Conservation (phyloP, 441 rosid species). For the Pelargonium citronellum region DNA sequence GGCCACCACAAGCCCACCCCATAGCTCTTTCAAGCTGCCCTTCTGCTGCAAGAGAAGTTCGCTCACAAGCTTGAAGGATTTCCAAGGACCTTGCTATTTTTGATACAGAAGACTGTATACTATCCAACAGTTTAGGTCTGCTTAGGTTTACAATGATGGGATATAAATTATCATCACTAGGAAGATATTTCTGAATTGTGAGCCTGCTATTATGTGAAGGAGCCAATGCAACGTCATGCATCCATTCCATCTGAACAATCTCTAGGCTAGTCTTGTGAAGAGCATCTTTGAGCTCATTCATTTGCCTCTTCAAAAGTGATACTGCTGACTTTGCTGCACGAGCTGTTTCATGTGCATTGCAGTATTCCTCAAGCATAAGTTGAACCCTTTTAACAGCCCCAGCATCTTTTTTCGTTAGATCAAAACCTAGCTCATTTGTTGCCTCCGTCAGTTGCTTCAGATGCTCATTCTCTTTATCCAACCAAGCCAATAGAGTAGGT, state of each 20-base stretch:
- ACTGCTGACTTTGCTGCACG: constrained; percentile 83
- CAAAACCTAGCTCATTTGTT: constrained; percentile 36
- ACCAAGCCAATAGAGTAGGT: constrained; percentile 58
- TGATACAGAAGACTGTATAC: constrained; percentile 55
- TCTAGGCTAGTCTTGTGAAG: constrained; percentile 67
- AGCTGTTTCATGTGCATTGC: constrained; percentile 84
- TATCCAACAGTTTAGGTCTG: constrained; percentile 70
- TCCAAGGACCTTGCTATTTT: constrained; percentile 68
- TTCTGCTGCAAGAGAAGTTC: constrained; percentile 68
- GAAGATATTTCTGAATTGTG: constrained; percentile 53
- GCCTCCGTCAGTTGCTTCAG: constrained; percentile 47
- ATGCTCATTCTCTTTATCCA: constrained; percentile 62
- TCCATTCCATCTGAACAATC: constrained; percentile 94
- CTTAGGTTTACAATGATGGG: constrained; percentile 56
- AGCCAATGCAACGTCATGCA: constrained; percentile 55
- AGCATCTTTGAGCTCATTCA: constrained; percentile 67
- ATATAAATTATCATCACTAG: constrained; percentile 48
- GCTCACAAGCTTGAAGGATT: constrained; percentile 71
- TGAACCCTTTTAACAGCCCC: constrained; percentile 58
- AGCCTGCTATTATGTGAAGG: constrained; percentile 60
- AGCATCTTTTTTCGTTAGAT: constrained; percentile 43
- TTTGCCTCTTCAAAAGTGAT: constrained; percentile 66
- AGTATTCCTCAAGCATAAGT: constrained; percentile 83
- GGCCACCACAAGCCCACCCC: constrained; percentile 98
- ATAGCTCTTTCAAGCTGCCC: constrained; percentile 97